Conservation (phyloP, 345 rosid species). For the Salix exigua region DNA sequence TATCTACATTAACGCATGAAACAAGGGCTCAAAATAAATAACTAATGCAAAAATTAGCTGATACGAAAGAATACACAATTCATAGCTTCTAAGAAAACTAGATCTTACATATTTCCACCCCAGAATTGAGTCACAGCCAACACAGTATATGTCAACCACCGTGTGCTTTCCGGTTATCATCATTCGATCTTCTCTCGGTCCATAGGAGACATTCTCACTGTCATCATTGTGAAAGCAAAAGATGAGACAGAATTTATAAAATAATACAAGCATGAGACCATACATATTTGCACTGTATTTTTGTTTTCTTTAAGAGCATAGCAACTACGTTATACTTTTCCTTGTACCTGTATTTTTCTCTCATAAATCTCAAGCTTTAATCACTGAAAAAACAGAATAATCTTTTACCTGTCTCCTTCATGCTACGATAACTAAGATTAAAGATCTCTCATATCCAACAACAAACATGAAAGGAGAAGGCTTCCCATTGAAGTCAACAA, state of each 20-base stretch:
- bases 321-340: neutral
- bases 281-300: neutral
- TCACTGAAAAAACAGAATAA: neutral
- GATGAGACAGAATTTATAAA: conserved; percentile 7
- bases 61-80: conserved; percentile 2
- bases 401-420: neutral
- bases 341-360: too few relatives aligned
- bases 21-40: neutral
- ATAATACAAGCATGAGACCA: neutral
- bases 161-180: conserved; percentile 82
- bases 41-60: neutral
- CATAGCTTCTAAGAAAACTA: neutral
- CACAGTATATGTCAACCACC: conserved; percentile 78
- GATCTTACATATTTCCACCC: conserved; percentile 83
- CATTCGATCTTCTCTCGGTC: conserved; percentile 58
- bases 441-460: neutral
- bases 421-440: neutral
- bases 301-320: neutral
- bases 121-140: conserved; percentile 68
- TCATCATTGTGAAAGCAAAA: conserved; percentile 8
- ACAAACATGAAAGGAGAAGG: neutral
- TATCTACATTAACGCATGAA: conserved; percentile 33
- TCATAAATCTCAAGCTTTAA: neutral
- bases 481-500: neutral
- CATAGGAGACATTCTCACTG: conserved; percentile 63